Evolutionary conservation across 768 basidiomycete genomes (phyloP).

Genomic region (Tremella mesenterica): DNA sequence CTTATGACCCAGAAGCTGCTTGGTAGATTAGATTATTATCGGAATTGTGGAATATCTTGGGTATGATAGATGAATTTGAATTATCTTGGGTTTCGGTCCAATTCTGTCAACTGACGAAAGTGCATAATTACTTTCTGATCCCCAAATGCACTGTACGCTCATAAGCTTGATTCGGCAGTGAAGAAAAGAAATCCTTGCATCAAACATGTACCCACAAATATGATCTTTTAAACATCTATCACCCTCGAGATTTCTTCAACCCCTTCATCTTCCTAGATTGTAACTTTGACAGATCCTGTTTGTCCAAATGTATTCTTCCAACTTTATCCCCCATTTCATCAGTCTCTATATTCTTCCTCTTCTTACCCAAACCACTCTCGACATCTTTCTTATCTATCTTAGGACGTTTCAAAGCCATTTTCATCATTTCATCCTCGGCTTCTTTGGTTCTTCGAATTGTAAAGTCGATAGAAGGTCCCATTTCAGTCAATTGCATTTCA

Average conservation of each 20-base stretch:
- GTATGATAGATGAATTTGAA: too few relatives aligned
- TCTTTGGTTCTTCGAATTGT: constrained; percentile 62
- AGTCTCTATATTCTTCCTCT: constrained; percentile 82
- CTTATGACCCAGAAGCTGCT: background rate
- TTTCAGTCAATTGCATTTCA: constrained; percentile 68
- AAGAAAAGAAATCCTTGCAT: too few relatives aligned
- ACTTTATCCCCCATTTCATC: constrained; percentile 97
- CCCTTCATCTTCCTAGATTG: constrained; percentile 98
- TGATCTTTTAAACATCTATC: too few relatives aligned
- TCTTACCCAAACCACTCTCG: constrained; percentile 69
- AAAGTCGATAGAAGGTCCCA: constrained; percentile 87
- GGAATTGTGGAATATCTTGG: background rate
- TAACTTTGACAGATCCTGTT: constrained; percentile 75
- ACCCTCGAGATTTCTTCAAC: constrained; percentile 44
- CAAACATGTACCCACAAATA: too few relatives aligned
- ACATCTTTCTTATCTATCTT: constrained; percentile 83
- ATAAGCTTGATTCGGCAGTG: too few relatives aligned
- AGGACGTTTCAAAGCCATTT: constrained; percentile 69
- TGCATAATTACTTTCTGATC: too few relatives aligned
- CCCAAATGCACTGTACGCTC: too few relatives aligned
- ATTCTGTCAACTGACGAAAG: too few relatives aligned
- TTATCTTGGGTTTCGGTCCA: too few relatives aligned
- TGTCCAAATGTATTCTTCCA: constrained; percentile 77
- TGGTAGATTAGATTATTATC: background rate
- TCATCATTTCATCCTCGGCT: constrained; percentile 70